Evolutionary conservation across 257 asterid genomes (phyloP).

Genomic region (Verbena officinalis): DNA sequence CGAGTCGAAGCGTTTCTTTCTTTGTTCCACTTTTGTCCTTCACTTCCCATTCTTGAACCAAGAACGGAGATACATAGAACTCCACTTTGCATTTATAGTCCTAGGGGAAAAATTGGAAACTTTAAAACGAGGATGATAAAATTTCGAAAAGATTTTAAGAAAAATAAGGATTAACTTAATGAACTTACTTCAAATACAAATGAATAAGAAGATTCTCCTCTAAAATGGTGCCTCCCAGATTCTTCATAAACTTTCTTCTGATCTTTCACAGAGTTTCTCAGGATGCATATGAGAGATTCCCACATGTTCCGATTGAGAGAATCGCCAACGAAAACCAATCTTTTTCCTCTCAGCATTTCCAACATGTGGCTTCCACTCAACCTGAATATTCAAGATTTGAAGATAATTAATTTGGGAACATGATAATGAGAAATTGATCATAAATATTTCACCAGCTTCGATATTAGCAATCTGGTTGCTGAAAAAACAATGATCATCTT

Average conservation of each 20-base stretch:
- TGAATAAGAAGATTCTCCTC: constrained; percentile 61
- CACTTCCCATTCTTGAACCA: constrained; percentile 76
- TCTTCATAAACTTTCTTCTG: constrained; percentile 62
- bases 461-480: too few relatives aligned
- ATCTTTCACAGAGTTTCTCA: constrained; percentile 60
- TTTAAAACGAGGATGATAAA: not conserved
- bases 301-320: constrained; percentile 81
- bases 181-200: constrained; percentile 62
- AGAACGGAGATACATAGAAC: constrained; percentile 67
- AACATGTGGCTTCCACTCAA: constrained; percentile 65
- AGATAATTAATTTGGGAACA: not conserved
- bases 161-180: not conserved
- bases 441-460: not conserved
- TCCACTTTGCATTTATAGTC: constrained; percentile 72
- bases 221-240: constrained; percentile 57
- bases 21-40: constrained; percentile 45
- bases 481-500: not conserved
- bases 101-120: constrained; percentile 25
- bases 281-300: constrained; percentile 80
- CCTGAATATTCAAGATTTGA: constrained; percentile 42
- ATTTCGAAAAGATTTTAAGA: not conserved
- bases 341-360: constrained; percentile 66
- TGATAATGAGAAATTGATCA: not conserved
- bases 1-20: constrained; percentile 80
- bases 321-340: constrained; percentile 74